Conservation (phyloP, 2,329 filamentous ascomycete species). For the Cercospora berteroae region DNA sequence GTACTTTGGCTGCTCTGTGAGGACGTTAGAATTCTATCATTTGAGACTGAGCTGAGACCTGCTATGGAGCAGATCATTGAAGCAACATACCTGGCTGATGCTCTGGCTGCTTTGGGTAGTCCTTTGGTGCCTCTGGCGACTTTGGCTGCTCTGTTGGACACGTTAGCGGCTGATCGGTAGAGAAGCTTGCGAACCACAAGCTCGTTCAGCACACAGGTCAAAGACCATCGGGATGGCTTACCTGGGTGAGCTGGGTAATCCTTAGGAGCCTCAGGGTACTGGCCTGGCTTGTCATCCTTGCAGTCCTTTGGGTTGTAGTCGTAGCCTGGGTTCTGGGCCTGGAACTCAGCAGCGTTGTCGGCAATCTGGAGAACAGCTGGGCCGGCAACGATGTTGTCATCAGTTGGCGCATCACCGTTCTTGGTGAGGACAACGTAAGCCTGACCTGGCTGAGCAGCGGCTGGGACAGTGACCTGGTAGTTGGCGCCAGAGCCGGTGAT, state of each 20-base stretch:
- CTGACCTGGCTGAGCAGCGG: constrained; percentile 29
- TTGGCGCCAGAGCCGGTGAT: constrained; percentile 22
- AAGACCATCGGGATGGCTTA: not conserved
- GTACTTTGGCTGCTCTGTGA: not conserved
- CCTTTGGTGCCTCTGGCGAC: not conserved
- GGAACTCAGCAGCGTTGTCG: constrained; percentile 15
- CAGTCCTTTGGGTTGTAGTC: constrained; percentile 3
- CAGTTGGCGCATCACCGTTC: constrained; percentile 21
- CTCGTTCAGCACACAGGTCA: too few relatives aligned
- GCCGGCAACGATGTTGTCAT: constrained; percentile 34
- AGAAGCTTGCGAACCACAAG: too few relatives aligned
- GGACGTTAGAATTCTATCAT: not conserved
- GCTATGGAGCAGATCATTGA: not conserved
- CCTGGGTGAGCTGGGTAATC: not conserved
- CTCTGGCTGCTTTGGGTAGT: not conserved
- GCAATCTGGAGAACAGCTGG: constrained; percentile 29
- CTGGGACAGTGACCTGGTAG: constrained; percentile 24
- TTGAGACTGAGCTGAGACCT: not conserved
- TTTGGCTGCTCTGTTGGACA: not conserved
- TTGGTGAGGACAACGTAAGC: constrained; percentile 32
- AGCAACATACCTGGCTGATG: not conserved
- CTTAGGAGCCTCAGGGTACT: not conserved
- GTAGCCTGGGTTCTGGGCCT: constrained; percentile 1
- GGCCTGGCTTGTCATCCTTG: not conserved
- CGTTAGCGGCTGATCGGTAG: too few relatives aligned